Percentiles rank a stretch among this genome's conserved stretches.
Conservation (phyloP, 257 asterid genomes). For the Ophiorrhiza pumila region DNA sequence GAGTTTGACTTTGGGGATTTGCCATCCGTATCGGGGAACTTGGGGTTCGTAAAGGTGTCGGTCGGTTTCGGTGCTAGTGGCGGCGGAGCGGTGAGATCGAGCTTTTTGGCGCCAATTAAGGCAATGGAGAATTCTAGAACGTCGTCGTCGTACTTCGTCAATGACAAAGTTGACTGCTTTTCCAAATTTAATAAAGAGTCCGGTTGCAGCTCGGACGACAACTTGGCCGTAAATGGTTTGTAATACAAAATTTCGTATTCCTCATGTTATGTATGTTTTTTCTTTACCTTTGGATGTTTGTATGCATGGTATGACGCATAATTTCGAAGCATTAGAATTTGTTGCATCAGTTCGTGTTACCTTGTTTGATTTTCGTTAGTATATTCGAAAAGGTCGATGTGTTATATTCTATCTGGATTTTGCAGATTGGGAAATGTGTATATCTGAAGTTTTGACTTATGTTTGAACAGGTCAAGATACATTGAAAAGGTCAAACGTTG, state of each 20-base stretch:
- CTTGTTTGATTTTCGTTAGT: neutral
- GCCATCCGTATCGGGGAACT: constrained; percentile 19
- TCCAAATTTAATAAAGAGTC: constrained; percentile 15
- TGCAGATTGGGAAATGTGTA: neutral
- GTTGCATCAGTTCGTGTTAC: neutral
- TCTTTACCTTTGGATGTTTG: neutral
- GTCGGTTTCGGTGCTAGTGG: constrained; percentile 1
- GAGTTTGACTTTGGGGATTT: constrained; percentile 25
- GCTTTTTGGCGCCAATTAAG: constrained; percentile 47
- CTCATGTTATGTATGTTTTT: neutral
- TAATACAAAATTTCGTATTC: constrained; percentile 15
- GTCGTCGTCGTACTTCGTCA: constrained; percentile 32
- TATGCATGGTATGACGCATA: neutral
- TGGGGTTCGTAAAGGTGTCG: constrained; percentile 33
- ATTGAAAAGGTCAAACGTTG: constrained; percentile 43
- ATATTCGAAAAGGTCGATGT: neutral
- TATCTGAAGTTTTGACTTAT: constrained; percentile 1
- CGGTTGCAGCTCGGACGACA: constrained; percentile 29
- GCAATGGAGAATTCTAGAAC: constrained; percentile 60
- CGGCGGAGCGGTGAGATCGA: constrained; percentile 38
- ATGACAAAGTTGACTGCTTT: constrained; percentile 23
- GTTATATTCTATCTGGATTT: neutral
- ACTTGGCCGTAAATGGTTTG: constrained; percentile 18
- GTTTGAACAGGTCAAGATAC: constrained; percentile 41
- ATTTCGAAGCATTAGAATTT: neutral